These are phyloP conservation scores for Ambrosia trifida DNA, from an alignment of 129 eudicot species.

Conservation along the genomic window DNA sequence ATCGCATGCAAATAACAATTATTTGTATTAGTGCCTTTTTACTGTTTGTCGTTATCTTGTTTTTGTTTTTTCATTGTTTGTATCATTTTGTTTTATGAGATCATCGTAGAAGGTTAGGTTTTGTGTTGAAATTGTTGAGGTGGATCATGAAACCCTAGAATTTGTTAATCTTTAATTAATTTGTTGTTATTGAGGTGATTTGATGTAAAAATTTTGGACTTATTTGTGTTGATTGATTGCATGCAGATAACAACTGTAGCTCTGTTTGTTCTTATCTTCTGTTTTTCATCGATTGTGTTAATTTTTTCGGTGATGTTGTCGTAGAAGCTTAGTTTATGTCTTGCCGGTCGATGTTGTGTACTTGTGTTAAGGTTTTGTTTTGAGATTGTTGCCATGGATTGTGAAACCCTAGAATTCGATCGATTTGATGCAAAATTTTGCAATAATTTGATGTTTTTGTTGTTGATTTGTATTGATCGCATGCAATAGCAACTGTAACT, in stretches of 20 bases:
- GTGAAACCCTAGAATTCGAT: background rate
- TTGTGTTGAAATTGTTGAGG: too few species aligned
- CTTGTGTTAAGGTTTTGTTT: too few species aligned
- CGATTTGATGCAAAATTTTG: background rate
- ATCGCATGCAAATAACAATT: conserved; percentile 36
- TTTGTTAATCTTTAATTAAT: background rate
- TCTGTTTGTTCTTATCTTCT: conserved; percentile 22
- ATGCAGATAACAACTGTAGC: conserved; percentile 30
- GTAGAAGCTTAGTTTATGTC: conserved; percentile 3
- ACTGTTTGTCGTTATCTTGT: background rate
- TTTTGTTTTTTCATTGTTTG: background rate
- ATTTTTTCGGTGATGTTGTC: background rate
- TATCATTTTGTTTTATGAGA: too few species aligned
- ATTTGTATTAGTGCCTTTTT: background rate
- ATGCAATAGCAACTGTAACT: conserved; percentile 28
- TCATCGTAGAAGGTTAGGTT: too few species aligned
- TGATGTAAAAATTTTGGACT: background rate
- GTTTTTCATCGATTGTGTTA: background rate
- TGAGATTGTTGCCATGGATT: too few species aligned
- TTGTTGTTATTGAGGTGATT: background rate
- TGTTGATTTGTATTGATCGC: conserved; percentile 25
- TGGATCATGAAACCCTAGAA: too few species aligned
- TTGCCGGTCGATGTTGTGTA: conserved; percentile 15
- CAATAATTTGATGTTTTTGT: conserved; percentile 18
- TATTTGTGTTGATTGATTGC: conserved; percentile 35